Percentiles rank a stretch among this genome's conserved stretches.
Evolutionary conservation across 2,329 filamentous ascomycete genomes (phyloP).

Genomic region (Claviceps digitariae): DNA sequence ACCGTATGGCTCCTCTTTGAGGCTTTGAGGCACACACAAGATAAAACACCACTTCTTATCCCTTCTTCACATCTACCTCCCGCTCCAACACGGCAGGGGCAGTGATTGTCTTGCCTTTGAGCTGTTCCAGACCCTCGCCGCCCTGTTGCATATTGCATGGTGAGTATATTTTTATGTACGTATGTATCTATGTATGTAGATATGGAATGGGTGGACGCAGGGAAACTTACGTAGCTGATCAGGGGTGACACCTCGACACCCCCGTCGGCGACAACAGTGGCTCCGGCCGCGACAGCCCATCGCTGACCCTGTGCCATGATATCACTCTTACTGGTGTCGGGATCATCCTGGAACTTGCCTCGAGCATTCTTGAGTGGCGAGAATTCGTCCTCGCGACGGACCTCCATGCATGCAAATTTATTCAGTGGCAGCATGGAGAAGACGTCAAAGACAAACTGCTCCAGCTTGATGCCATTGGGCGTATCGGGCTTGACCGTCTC

Average conservation of each 20-base stretch:
- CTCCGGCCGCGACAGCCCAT: constrained; percentile 73
- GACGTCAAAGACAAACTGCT: constrained; percentile 98
- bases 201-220: background rate
- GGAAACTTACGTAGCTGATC: constrained; percentile 77
- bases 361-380: constrained; percentile 86
- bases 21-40: too few relatives aligned
- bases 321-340: constrained; percentile 80
- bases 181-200: background rate
- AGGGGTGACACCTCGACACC: constrained; percentile 87
- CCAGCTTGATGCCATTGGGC: constrained; percentile 96
- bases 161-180: background rate
- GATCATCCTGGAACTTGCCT: constrained; percentile 82
- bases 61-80: constrained; percentile 15
- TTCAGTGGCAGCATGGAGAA: constrained; percentile 78
- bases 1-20: too few relatives aligned
- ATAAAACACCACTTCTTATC: too few relatives aligned
- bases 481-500: constrained; percentile 80
- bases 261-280: constrained; percentile 50
- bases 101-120: constrained; percentile 38
- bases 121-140: constrained; percentile 47
- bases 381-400: constrained; percentile 94
- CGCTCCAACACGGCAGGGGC: constrained; percentile 38
- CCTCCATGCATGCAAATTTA: constrained; percentile 92
- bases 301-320: constrained; percentile 82
- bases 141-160: constrained; percentile 25